Percentiles rank a stretch among this genome's conserved stretches.
Conservation (phyloP, 169 alveolate species). For the Plasmodium gaboni region DNA sequence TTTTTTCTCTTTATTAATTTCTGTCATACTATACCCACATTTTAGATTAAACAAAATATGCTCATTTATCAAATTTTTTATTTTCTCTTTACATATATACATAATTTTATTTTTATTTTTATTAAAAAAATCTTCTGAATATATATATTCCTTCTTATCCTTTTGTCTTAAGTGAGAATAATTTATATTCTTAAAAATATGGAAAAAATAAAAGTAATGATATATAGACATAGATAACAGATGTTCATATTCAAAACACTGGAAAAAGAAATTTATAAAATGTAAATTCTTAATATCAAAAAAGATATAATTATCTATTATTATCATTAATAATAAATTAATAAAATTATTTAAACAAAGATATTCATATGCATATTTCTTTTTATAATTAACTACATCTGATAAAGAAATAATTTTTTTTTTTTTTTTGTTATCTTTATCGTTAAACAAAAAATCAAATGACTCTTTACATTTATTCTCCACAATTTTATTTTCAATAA, state of each 20-base stretch:
- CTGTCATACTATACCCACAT: background rate
- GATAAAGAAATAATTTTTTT: background rate
- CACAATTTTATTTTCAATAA: background rate
- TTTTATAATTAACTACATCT: background rate
- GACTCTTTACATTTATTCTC: background rate
- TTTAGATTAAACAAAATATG: background rate
- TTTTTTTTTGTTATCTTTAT: background rate
- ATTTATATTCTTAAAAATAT: conserved; percentile 14
- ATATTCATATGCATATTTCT: conserved; percentile 25
- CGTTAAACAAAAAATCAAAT: too few species aligned
- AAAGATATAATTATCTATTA: conserved; percentile 36
- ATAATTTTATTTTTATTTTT: conserved; percentile 32
- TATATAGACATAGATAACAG: conserved; percentile 35
- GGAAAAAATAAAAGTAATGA: conserved; percentile 42
- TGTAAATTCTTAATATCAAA: conserved; percentile 52
- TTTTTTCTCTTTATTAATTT: background rate
- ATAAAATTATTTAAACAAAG: conserved; percentile 8
- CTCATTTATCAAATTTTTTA: conserved; percentile 3
- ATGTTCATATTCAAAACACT: conserved; percentile 19
- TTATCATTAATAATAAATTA: conserved; percentile 26
- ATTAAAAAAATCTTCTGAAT: conserved; percentile 43
- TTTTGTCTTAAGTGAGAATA: conserved; percentile 34
- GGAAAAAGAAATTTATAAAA: conserved; percentile 46
- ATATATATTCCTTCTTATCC: conserved; percentile 39
- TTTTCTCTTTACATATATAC: conserved; percentile 3